Evolutionary conservation across 2,329 filamentous ascomycete species (phyloP).

Genomic region (Cladosporium halotolerans): DNA sequence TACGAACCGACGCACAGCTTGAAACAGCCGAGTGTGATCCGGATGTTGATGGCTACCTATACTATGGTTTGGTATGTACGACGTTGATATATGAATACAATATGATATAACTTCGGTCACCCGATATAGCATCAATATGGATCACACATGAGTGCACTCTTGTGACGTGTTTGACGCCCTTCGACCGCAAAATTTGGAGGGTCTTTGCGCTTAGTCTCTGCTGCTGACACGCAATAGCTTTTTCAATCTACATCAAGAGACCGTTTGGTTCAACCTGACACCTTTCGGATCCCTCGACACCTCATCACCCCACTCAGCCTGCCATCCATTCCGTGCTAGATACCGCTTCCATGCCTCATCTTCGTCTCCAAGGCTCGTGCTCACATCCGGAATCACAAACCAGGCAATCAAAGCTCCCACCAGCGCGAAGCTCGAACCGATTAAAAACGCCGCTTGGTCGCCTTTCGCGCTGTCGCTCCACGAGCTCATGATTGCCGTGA

Average conservation of each 20-base stretch:
- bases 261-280: conserved; percentile 1
- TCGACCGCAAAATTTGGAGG: no score
- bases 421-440: conserved; percentile 67
- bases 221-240: no score
- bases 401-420: conserved; percentile 61
- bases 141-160: no score
- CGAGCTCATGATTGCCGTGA: conserved; percentile 56
- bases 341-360: conserved; percentile 42
- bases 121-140: no score
- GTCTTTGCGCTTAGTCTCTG: no score
- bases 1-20: conserved; percentile 30
- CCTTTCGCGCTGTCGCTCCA: conserved; percentile 44
- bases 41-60: no score
- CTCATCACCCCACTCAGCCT: conserved; percentile 7
- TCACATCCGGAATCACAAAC: conserved; percentile 38
- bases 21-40: neutral
- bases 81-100: no score
- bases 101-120: no score
- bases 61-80: no score
- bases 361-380: conserved; percentile 25
- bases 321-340: conserved; percentile 37
- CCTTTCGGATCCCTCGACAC: conserved; percentile 1
- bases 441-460: conserved; percentile 82
- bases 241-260: neutral
- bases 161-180: no score